These are phyloP conservation scores for Colletotrichum sp. DNA, from an alignment of 2,329 filamentous ascomycete species.

Conservation along the genomic window DNA sequence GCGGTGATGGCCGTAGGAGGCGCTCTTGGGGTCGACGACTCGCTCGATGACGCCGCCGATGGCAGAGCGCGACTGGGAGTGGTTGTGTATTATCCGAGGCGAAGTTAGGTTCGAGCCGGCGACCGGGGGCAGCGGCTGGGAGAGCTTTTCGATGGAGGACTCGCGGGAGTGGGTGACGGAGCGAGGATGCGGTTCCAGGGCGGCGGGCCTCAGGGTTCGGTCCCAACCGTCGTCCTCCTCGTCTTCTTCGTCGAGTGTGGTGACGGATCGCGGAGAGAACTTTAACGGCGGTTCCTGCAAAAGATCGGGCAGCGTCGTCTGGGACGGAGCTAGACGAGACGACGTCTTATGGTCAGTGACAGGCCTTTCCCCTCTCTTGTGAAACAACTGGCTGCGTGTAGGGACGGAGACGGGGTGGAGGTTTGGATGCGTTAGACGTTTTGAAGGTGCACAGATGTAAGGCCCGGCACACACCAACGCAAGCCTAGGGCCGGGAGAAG, in stretches of 20 bases:
- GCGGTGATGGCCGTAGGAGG: conserved; percentile 83
- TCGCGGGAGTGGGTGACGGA: conserved; percentile 59
- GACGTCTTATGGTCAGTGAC: conserved; percentile 23
- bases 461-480: conserved; percentile 8
- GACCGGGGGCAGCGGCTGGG: conserved; percentile 29
- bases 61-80: conserved; percentile 43
- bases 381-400: conserved; percentile 30
- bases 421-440: conserved; percentile 22
- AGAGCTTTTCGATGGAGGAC: conserved; percentile 62
- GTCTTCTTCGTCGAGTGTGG: conserved; percentile 58
- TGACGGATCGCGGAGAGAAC: conserved; percentile 54
- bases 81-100: conserved; percentile 40
- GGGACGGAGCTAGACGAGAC: conserved; percentile 56
- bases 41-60: conserved; percentile 54
- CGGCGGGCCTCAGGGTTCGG: conserved; percentile 53
- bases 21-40: conserved; percentile 59
- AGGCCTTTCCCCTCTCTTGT: conserved; percentile 31
- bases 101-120: conserved; percentile 33
- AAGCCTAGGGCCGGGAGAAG: not conserved
- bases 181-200: conserved; percentile 43
- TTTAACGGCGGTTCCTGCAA: conserved; percentile 55
- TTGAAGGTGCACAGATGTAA: conserved; percentile 23
- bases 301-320: conserved; percentile 63
- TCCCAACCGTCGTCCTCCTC: conserved; percentile 55
- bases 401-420: conserved; percentile 23